Conservation (phyloP, 352 stramenopile species). For the Phytopythium cucurbitacearum region DNA sequence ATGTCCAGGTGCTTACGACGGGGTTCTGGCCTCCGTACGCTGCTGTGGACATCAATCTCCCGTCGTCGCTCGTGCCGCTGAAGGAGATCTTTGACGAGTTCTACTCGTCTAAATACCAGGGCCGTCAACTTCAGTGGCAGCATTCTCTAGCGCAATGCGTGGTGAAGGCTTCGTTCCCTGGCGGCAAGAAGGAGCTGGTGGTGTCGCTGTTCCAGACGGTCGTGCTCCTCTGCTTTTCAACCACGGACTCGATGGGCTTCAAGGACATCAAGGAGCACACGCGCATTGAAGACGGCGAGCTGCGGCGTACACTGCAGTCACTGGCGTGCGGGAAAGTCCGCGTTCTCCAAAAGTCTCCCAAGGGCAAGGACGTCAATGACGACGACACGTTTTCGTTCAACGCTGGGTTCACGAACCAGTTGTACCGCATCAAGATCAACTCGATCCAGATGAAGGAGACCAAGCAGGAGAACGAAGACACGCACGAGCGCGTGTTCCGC, state of each 20-base stretch:
- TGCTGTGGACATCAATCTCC: constrained; percentile 78
- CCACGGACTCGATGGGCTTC: constrained; percentile 57
- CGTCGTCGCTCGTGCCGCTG: constrained; percentile 45
- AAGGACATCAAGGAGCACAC: constrained; percentile 87
- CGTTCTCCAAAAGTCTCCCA: constrained; percentile 84
- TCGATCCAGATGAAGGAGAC: constrained; percentile 95
- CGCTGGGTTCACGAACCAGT: constrained; percentile 76
- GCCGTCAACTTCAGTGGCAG: constrained; percentile 89
- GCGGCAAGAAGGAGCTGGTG: constrained; percentile 80
- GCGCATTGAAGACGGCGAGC: constrained; percentile 86
- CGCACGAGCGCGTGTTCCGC: constrained; percentile 91
- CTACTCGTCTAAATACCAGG: constrained; percentile 87
- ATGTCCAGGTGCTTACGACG: constrained; percentile 96
- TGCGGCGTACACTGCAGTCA: constrained; percentile 86
- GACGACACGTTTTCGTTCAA: constrained; percentile 88
- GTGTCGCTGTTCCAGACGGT: constrained; percentile 88
- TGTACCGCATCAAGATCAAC: constrained; percentile 93
- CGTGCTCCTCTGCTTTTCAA: constrained; percentile 85
- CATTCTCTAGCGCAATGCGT: constrained; percentile 88
- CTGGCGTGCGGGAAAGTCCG: constrained; percentile 88
- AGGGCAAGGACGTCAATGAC: constrained; percentile 85
- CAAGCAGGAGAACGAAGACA: constrained; percentile 91
- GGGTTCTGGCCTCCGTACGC: constrained; percentile 97
- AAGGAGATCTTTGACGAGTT: constrained; percentile 89
- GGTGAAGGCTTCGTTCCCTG: constrained; percentile 82